A percentile compares a stretch with the other conserved stretches of the same genome.
Conservation (phyloP, 192 early-diverging fungal species). For the Umbelopsis sp. region DNA sequence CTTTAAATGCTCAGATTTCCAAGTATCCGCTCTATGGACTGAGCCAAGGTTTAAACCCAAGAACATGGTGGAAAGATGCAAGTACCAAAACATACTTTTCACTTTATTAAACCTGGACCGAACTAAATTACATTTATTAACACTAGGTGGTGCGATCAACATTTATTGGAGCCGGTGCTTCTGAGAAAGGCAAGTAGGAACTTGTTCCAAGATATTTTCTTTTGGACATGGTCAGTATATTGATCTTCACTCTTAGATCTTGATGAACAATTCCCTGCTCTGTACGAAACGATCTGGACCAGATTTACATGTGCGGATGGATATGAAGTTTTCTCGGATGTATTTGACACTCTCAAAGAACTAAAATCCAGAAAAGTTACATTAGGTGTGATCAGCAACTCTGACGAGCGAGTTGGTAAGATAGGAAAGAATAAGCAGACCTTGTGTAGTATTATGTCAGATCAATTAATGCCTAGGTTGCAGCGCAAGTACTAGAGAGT, state of each 20-base stretch:
- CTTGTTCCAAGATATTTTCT: too few relatives aligned
- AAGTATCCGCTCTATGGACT: constrained; percentile 57
- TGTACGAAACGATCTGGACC: constrained; percentile 44
- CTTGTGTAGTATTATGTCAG: too few relatives aligned
- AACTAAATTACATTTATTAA: background rate
- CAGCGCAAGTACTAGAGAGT: constrained; percentile 35
- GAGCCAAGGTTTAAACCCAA: constrained; percentile 39
- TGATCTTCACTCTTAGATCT: constrained; percentile 25
- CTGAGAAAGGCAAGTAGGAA: constrained; percentile 31
- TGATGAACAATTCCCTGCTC: constrained; percentile 18
- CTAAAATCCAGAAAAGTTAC: constrained; percentile 47
- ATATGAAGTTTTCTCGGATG: constrained; percentile 59
- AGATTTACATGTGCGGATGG: constrained; percentile 49
- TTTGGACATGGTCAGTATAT: too few relatives aligned
- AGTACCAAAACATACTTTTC: background rate
- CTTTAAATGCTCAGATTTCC: constrained; percentile 41
- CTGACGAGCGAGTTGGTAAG: constrained; percentile 57
- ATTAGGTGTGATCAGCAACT: constrained; percentile 63
- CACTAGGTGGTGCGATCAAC: constrained; percentile 44
- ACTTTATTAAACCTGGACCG: background rate
- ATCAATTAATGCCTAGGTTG: background rate
- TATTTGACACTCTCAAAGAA: constrained; percentile 44
- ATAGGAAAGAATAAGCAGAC: too few relatives aligned
- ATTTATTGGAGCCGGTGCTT: constrained; percentile 42
- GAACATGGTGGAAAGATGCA: constrained; percentile 60